A percentile compares a stretch with the other conserved stretches of the same genome.
Evolutionary conservation across 2,329 filamentous ascomycete genomes (phyloP).

Genomic region (Acephala macrosclerotiorum): DNA sequence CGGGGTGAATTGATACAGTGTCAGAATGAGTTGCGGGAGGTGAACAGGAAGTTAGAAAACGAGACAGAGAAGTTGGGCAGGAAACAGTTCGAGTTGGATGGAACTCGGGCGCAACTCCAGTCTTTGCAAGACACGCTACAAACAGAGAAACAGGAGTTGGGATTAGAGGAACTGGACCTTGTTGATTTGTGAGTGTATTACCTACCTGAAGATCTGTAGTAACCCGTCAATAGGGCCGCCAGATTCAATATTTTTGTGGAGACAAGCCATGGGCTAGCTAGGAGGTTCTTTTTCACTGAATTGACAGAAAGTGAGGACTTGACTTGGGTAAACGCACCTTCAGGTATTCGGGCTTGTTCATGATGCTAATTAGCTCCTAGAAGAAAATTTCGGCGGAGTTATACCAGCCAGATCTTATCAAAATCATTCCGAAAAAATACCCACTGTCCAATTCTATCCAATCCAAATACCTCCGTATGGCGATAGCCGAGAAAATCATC

Average conservation of each 20-base stretch:
- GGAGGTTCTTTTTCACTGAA: neutral
- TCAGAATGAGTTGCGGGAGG: no score
- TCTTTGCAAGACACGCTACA: neutral
- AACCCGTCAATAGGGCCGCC: neutral
- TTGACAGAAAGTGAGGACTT: neutral
- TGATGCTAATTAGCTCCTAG: neutral
- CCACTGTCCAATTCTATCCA: conserved; percentile 3
- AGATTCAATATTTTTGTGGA: neutral
- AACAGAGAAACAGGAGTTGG: neutral
- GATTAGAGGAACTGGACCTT: neutral
- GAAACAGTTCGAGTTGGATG: neutral
- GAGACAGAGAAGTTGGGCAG: no score
- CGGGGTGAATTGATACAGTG: no score
- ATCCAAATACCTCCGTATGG: conserved; percentile 1
- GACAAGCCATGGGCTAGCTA: neutral
- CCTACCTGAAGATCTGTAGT: neutral
- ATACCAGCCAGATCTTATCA: neutral
- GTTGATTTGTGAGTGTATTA: neutral
- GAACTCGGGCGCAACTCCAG: neutral
- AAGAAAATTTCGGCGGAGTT: neutral
- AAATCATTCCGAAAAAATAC: neutral
- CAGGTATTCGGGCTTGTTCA: neutral
- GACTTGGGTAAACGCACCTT: neutral
- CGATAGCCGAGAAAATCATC: neutral
- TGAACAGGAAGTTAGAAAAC: no score